Conservation (phyloP, 139 green algal species). For the Chlorella sp. region DNA sequence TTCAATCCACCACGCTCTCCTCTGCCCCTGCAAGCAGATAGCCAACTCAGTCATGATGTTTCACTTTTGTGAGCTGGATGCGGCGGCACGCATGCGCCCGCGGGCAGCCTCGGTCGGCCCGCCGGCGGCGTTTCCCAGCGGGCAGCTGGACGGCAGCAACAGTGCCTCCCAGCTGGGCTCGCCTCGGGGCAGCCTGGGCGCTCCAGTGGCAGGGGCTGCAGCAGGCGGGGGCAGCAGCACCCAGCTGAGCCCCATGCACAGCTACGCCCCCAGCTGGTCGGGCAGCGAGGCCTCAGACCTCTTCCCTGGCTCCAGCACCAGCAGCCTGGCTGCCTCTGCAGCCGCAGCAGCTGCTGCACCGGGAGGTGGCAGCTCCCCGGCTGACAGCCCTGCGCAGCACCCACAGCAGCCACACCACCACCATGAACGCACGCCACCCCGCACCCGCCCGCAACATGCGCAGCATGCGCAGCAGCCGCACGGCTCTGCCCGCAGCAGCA, state of each 20-base stretch:
- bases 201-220: not conserved
- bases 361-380: not conserved
- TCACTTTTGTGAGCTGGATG: slow-evolving; percentile 79
- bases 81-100: slow-evolving; percentile 50
- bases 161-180: not conserved
- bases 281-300: slow-evolving; percentile 27
- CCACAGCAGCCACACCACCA: not conserved
- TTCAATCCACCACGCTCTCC: not conserved
- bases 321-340: not conserved
- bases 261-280: slow-evolving; percentile 32
- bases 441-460: not conserved
- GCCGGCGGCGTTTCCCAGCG: not conserved
- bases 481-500: not conserved
- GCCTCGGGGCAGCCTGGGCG: not conserved
- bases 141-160: not conserved
- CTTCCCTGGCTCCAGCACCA: slow-evolving; percentile 2
- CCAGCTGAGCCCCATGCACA: slow-evolving; percentile 26
- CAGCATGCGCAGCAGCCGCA: too few relatives aligned
- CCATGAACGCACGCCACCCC: not conserved
- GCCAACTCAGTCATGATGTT: slow-evolving; percentile 62
- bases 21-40: slow-evolving; percentile 34
- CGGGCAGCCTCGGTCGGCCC: not conserved
- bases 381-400: not conserved
- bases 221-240: not conserved
- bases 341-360: not conserved